A percentile compares a stretch with the other conserved stretches of the same genome.
phyloP scores from a whole-genome alignment of 768 basidiomycete species.

The Leucocoprinus leucothites region DNA sequence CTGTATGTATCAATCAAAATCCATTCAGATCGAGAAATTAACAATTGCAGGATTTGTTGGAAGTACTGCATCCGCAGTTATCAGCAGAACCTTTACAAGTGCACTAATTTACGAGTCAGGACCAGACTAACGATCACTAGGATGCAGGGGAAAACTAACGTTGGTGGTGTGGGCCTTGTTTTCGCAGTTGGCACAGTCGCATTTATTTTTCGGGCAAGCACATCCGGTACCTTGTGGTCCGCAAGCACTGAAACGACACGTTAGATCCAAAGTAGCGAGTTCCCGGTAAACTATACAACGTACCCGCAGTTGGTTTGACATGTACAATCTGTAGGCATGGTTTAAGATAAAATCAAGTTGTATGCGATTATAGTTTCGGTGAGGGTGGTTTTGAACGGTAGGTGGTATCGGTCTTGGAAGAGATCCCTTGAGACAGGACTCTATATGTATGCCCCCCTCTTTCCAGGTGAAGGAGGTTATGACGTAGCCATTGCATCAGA shows the following conservation, averaged over 20 bases:
- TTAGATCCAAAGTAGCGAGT: neutral
- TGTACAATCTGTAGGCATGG: constrained; percentile 1
- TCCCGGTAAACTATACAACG: neutral
- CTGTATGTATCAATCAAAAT: too few species aligned
- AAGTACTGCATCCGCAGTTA: constrained; percentile 1
- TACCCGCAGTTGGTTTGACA: constrained; percentile 7
- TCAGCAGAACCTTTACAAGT: neutral
- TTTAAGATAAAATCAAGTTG: neutral
- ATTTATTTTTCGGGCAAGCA: constrained; percentile 6
- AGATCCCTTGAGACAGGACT: neutral
- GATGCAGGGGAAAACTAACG: neutral
- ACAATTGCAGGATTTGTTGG: constrained; percentile 1
- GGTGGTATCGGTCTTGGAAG: neutral
- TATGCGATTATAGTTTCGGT: neutral
- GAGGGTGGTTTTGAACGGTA: neutral
- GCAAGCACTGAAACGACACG: neutral
- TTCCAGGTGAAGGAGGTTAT: neutral
- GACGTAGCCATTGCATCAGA: too few species aligned
- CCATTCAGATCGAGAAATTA: neutral
- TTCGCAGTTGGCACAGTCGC: neutral
- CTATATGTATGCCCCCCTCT: too few species aligned
- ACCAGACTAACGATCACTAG: neutral
- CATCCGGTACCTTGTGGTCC: neutral
- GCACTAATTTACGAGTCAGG: neutral
- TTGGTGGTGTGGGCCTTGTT: constrained; percentile 6